Conservation (phyloP, 129 eudicot species). For the sunflower (Helianthus annuus) region HanXRQr2.0-SUNRISE NC_035436.2:57206939-57207438, state of each 20-base stretch:
- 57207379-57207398: conserved; percentile 71
- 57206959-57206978: too few species aligned
- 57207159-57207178: conserved; percentile 89
- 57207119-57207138: neutral
- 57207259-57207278: conserved; percentile 60
- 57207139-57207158: conserved; percentile 51
- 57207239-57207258: conserved; percentile 69
- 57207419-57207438: conserved; percentile 58
- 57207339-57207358: conserved; percentile 56
- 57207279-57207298: conserved; percentile 18
- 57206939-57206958: too few species aligned
- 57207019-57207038: too few species aligned
- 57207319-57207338: conserved; percentile 54
- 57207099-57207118: too few species aligned
- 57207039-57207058: too few species aligned
- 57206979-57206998: too few species aligned
- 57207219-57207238: conserved; percentile 77
- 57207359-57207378: conserved; percentile 49
- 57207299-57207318: conserved; percentile 57
- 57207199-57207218: conserved; percentile 74
- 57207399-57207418: conserved; percentile 82
- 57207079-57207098: too few species aligned
- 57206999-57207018: too few species aligned
- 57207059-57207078: too few species aligned
- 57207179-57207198: conserved; percentile 72